Evolutionary conservation across 2,329 filamentous ascomycete genomes (phyloP).

Genomic region (Stemphylium lycopersici): DNA sequence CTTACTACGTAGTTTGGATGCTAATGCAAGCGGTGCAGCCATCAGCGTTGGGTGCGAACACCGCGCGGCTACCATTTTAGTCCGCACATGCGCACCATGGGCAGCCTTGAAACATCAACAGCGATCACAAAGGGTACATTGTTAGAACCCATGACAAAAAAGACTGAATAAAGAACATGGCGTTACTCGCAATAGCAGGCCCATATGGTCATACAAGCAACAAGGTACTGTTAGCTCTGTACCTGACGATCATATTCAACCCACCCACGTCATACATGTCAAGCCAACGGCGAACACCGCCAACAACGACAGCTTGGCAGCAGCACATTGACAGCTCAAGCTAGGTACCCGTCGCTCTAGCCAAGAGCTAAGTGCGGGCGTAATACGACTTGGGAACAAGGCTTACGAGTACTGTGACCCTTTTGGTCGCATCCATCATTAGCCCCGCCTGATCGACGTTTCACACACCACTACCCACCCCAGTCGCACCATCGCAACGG

Average conservation of each 20-base stretch:
- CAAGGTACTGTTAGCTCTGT: conserved; percentile 5
- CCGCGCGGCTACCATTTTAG: not conserved
- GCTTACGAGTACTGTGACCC: conserved; percentile 31
- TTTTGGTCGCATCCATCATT: conserved; percentile 39
- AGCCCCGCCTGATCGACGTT: conserved; percentile 34
- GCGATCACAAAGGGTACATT: not conserved
- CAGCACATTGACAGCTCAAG: conserved; percentile 12
- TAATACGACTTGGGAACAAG: conserved; percentile 19
- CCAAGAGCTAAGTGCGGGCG: conserved; percentile 16
- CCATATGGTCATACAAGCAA: too few species aligned
- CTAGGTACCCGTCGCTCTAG: conserved; percentile 14
- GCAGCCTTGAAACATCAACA: not conserved
- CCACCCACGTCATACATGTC: conserved; percentile 21
- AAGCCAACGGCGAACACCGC: conserved; percentile 7
- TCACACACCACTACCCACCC: conserved; percentile 30
- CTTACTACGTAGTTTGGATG: too few species aligned
- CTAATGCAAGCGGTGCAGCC: too few species aligned
- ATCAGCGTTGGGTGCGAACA: too few species aligned
- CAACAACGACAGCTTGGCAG: conserved; percentile 22
- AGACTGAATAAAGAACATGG: not conserved
- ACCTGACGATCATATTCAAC: conserved; percentile 27
- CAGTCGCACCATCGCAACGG: conserved; percentile 20
- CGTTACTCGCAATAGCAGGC: not conserved
- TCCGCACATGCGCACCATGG: not conserved
- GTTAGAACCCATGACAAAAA: not conserved